Conservation (phyloP, 805 yeast genomes). For the Wickerhamiella sergipiensis region DNA sequence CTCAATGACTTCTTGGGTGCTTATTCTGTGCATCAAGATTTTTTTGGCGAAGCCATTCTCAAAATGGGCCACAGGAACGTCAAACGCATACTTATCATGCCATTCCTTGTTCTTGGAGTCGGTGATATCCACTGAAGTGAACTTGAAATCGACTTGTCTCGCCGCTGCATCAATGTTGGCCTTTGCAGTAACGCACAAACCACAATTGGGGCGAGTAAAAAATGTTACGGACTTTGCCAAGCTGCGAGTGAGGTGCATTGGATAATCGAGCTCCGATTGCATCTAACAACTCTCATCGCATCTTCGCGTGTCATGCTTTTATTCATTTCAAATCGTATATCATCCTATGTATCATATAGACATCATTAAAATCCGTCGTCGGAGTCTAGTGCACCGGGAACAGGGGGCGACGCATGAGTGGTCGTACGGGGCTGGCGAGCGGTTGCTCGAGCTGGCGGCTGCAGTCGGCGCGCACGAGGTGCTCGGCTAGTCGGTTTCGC, state of each 20-base stretch:
- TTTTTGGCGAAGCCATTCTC: constrained; percentile 5
- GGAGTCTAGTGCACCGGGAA: constrained; percentile 10
- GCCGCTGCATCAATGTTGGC: constrained; percentile 14
- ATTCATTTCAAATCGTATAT: background rate
- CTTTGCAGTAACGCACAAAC: constrained; percentile 25
- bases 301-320: no score
- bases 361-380: constrained; percentile 9
- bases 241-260: background rate
- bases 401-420: background rate
- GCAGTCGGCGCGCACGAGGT: background rate
- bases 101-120: constrained; percentile 22
- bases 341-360: no score
- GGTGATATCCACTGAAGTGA: constrained; percentile 23
- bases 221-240: constrained; percentile 14
- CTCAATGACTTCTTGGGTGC: constrained; percentile 12
- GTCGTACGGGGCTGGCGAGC: background rate
- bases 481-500: background rate
- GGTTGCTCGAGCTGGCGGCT: background rate
- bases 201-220: constrained; percentile 26
- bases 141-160: constrained; percentile 9
- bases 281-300: no score
- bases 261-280: background rate
- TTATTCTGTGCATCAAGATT: constrained; percentile 21
- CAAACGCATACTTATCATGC: constrained; percentile 27
- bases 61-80: constrained; percentile 26